Base-by-base conservation (phyloP, 495 filamentous ascomycete genomes). In the Penicillium angulare region DNA sequence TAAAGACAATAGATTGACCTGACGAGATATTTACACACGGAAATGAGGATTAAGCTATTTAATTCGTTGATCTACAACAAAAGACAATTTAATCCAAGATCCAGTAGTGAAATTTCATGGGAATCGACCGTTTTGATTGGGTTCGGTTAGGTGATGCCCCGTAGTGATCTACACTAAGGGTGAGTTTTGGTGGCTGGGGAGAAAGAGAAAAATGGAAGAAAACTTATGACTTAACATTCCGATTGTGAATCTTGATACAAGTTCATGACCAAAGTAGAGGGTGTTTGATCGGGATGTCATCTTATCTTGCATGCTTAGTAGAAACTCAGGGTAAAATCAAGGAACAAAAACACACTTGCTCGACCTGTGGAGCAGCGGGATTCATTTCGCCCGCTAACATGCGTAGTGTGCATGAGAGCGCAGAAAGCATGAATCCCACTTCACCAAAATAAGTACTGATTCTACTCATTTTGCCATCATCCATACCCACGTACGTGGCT, bases 221-320 rank as follows among this genome's bases (percentile, higher is more conserved):
- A 43, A n/a, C n/a, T n/a, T n/a, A n/a, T n/a, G n/a, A n/a, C n/a
- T n/a, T n/a, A n/a, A n/a, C n/a, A n/a, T n/a, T n/a, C n/a, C n/a
- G n/a, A n/a, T n/a, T n/a, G n/a, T n/a, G n/a, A n/a, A n/a, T n/a
- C n/a, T n/a, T n/a, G n/a, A n/a, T n/a, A n/a, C n/a, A n/a, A n/a
- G n/a, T n/a, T n/a, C n/a, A n/a, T n/a, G n/a, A n/a, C n/a, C n/a
- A n/a, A n/a, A n/a, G n/a, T n/a, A n/a, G n/a, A n/a, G n/a, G n/a
- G n/a, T n/a, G n/a, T n/a, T n/a, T n/a, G n/a, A n/a, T n/a, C n/a
- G n/a, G n/a, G n/a, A n/a, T n/a, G n/a, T n/a, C n/a, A 49, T 33
- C 40, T 45, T 49, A 49, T 55, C 52, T 55, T 49, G 52, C 46
- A 55, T 49, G 15, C 10, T 5, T n/a, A n/a, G n/a, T n/a, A n/a